Conservation (phyloP, 352 stramenopile genomes). For the Phytophthora quininea region DNA sequence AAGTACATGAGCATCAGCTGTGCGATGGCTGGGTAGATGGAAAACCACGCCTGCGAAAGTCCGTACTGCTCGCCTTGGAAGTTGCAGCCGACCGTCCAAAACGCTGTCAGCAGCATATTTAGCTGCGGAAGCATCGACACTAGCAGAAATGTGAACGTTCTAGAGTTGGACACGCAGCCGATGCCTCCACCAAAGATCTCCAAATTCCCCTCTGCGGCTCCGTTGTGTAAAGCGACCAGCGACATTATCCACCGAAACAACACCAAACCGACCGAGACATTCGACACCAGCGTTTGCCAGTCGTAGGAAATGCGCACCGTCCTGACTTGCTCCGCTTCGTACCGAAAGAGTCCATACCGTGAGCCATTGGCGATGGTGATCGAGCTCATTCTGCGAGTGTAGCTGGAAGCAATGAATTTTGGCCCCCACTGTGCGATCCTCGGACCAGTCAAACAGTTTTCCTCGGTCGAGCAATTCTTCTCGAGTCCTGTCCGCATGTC, state of each 20-base stretch:
- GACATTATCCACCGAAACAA: constrained; percentile 40
- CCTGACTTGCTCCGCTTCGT: not conserved
- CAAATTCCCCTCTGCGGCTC: not conserved
- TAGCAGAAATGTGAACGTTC: constrained; percentile 35
- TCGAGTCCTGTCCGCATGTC: constrained; percentile 24
- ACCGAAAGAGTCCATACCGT: constrained; percentile 35
- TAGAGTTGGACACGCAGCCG: constrained; percentile 26
- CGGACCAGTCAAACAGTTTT: constrained; percentile 12
- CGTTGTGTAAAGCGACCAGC: constrained; percentile 25
- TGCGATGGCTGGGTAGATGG: constrained; percentile 29
- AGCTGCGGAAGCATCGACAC: constrained; percentile 40
- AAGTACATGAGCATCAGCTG: constrained; percentile 31
- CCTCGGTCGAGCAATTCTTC: constrained; percentile 17
- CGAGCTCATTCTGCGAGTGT: constrained; percentile 11
- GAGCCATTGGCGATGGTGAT: constrained; percentile 27
- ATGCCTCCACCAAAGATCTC: constrained; percentile 19
- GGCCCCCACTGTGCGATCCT: constrained; percentile 10
- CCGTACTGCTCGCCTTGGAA: constrained; percentile 46
- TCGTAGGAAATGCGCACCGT: constrained; percentile 28
- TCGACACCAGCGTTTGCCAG: constrained; percentile 38
- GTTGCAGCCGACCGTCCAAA: constrained; percentile 37
- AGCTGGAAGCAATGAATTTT: constrained; percentile 14
- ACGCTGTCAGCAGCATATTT: constrained; percentile 36
- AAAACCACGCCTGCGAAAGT: constrained; percentile 35
- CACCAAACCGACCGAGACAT: constrained; percentile 30